These are phyloP conservation scores for Parathielavia hyrcaniae DNA, from an alignment of 495 filamentous ascomycete genomes.

Conservation along the genomic window DNA sequence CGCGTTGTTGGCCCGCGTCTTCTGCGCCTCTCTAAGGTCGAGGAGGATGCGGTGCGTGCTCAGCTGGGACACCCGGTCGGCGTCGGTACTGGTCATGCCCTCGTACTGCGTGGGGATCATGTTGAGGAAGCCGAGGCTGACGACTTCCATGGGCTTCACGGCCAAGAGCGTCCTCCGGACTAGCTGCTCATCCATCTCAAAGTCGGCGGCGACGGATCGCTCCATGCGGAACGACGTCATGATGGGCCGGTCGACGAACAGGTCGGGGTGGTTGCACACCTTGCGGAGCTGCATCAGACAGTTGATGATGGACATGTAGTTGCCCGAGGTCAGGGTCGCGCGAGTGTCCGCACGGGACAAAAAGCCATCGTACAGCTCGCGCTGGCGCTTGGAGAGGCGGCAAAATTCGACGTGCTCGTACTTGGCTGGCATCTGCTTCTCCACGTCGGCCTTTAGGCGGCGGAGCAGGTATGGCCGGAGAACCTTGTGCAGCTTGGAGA, in stretches of 20 bases:
- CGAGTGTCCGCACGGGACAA: conserved; percentile 88
- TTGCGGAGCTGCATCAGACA: conserved; percentile 97
- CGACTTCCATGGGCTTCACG: conserved; percentile 56
- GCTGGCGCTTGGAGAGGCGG: conserved; percentile 85
- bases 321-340: conserved; percentile 84
- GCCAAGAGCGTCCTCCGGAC: conserved; percentile 62
- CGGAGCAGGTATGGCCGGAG: conserved; percentile 88
- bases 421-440: conserved; percentile 98
- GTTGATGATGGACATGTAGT: conserved; percentile 96
- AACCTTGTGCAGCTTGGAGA: conserved; percentile 87
- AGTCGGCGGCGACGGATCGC: conserved; percentile 72
- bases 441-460: conserved; percentile 91
- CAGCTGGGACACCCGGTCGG: conserved; percentile 56
- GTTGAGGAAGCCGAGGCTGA: conserved; percentile 74
- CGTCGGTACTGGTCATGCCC: conserved; percentile 52
- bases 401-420: conserved; percentile 97
- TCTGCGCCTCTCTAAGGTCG: conserved; percentile 57
- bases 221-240: conserved; percentile 94
- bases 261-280: conserved; percentile 97
- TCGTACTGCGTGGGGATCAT: conserved; percentile 71
- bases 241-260: conserved; percentile 97
- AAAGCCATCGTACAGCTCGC: conserved; percentile 94
- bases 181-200: conserved; percentile 65
- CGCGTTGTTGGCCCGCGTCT: conserved; percentile 52
- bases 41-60: conserved; percentile 58